A percentile compares a stretch with the other conserved stretches of the same genome.
Evolutionary conservation across 2,329 filamentous ascomycete genomes (phyloP).

Genomic region (Diaporthe australafricana): DNA sequence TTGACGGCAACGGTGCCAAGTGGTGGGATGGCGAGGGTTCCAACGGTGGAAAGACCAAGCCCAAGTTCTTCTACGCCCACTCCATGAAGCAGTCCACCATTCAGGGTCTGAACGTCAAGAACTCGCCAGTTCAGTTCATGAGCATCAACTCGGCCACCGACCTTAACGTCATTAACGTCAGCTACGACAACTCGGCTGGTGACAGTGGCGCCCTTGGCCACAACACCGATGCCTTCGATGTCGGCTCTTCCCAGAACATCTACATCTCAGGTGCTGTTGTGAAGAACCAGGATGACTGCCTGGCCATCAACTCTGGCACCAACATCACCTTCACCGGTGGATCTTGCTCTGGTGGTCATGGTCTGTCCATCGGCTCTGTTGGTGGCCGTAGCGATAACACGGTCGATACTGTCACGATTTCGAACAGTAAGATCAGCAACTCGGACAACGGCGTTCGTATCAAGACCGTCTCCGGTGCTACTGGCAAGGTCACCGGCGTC

Average conservation of each 20-base stretch:
- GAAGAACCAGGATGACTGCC: conserved; percentile 72
- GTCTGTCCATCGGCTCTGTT: conserved; percentile 56
- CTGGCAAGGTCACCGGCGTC: conserved; percentile 56
- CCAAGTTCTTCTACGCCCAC: conserved; percentile 63
- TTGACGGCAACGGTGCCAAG: conserved; percentile 38
- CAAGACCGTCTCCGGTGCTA: conserved; percentile 61
- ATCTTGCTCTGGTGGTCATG: conserved; percentile 57
- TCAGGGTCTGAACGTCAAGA: conserved; percentile 52
- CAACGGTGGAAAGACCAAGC: conserved; percentile 53
- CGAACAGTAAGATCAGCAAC: conserved; percentile 59
- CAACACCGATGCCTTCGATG: conserved; percentile 72
- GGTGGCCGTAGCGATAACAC: conserved; percentile 62
- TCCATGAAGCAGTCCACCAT: conserved; percentile 51
- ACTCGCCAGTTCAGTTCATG: conserved; percentile 57
- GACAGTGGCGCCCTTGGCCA: conserved; percentile 46
- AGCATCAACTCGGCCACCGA: conserved; percentile 52
- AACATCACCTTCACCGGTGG: conserved; percentile 61
- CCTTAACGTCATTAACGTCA: conserved; percentile 50
- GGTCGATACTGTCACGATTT: conserved; percentile 63
- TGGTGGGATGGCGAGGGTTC: conserved; percentile 49
- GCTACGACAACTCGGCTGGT: conserved; percentile 53
- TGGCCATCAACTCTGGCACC: conserved; percentile 67
- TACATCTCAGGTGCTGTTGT: conserved; percentile 64
- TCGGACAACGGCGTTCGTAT: conserved; percentile 65
- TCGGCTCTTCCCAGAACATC: conserved; percentile 61